Evolutionary conservation across 176 grass and related monocot species (phyloP).

Genomic region (Microstegium vimineum): DNA sequence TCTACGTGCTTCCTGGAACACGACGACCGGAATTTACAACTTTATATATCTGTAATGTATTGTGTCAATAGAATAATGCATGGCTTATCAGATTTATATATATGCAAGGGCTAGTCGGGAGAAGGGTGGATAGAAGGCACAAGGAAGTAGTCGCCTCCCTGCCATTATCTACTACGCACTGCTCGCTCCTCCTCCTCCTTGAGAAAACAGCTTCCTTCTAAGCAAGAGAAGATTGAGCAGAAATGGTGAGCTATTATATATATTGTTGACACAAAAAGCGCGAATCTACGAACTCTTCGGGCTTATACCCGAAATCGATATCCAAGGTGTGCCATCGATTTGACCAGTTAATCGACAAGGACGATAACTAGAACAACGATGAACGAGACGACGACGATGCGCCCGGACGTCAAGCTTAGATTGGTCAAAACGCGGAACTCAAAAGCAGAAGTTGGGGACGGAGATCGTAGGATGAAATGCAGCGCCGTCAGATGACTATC

Average conservation of each 20-base stretch:
- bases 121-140: background rate
- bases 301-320: too few relatives aligned
- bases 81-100: background rate
- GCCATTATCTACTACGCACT: background rate
- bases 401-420: too few relatives aligned
- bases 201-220: background rate
- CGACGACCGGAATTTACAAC: background rate
- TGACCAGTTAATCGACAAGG: too few relatives aligned
- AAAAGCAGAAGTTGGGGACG: too few relatives aligned
- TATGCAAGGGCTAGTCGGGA: background rate
- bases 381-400: too few relatives aligned
- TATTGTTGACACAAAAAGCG: too few relatives aligned
- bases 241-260: background rate
- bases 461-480: too few relatives aligned
- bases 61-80: background rate
- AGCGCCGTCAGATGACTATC: too few relatives aligned
- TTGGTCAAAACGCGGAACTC: too few relatives aligned
- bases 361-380: too few relatives aligned
- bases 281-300: too few relatives aligned
- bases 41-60: background rate
- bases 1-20: constrained; percentile 29
- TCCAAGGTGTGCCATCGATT: too few relatives aligned
- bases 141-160: constrained; percentile 36
- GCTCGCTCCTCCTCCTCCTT: background rate
- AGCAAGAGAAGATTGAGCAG: background rate